Evolutionary conservation across 495 filamentous ascomycete genomes (phyloP), one percentile per base, ranked within the genome.

Genomic region (Annulohypoxylon nitens): DNA sequence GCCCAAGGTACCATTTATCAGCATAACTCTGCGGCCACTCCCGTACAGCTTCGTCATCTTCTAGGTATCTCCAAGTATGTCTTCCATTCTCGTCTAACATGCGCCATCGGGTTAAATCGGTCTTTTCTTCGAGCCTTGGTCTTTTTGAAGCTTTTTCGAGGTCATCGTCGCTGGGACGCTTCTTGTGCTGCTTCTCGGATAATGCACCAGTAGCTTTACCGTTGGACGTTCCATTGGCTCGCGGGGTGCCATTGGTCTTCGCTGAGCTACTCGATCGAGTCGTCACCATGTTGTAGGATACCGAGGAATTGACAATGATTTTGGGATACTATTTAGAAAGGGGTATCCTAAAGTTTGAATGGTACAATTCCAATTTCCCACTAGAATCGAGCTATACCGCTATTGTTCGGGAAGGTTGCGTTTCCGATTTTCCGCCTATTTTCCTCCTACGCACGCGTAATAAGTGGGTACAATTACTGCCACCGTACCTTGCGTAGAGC

Each of bases 31-130:
- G 95, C 12, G 95, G 94, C 96, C 97, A 98, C 63, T 87, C 81
- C 65, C 92, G 83, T 34, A 85, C 76, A 50, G 93, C 89, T 66
- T 93, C 88, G 57, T 97, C 93, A 5, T 90, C 88, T 76, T 93
- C 87, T 5, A 99, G 87, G 76, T 98, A 98, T 59, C 93, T 90
- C 96, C 96, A 99, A 23, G 93, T 97, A 70, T 97, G 94, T 62
- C 92, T 86, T 54, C 96, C 93, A 18, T 88, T 84, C 37, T 97
- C 93, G 74, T 95, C 91, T 41, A 89, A 85, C 78, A 98, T 83
- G 65, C 96, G 86, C 96, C 96, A 99, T 78, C 93, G 85, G 0
- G 88, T 82, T 65, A 88, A 88, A 77, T 99, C 95, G 11, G 96
- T 98, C 68, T 74, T 77, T 10, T 83, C 80, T 51, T 79, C 79